A percentile compares a stretch with the other conserved stretches of the same genome.
phyloP scores from a whole-genome alignment of 2,329 filamentous ascomycete genomes.

The Phaeosphaeria sp. region DNA sequence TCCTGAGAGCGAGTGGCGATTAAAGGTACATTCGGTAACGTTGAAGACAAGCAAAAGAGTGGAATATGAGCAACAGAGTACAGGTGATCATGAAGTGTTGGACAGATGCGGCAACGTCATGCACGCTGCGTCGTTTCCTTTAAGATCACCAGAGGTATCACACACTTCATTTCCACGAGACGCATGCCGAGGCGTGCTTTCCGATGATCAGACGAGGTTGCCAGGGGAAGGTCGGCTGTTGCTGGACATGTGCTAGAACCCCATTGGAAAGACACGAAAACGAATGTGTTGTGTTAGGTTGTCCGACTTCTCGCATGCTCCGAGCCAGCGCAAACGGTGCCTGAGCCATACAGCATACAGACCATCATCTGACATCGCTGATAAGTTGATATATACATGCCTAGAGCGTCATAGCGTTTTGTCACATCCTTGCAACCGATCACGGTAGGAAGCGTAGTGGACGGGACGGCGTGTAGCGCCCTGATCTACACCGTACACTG shows the following conservation, averaged over 20 bases:
- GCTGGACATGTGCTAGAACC: background rate
- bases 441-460: background rate
- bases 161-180: background rate
- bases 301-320: constrained; percentile 1
- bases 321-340: background rate
- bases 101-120: background rate
- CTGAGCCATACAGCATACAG: background rate
- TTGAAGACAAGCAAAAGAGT: background rate
- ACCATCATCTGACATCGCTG: background rate
- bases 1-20: background rate
- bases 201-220: background rate
- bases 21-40: background rate
- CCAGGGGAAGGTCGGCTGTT: background rate
- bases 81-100: background rate
- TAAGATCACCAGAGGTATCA: background rate
- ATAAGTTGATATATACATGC: background rate
- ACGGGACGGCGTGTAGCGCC: background rate
- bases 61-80: background rate
- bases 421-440: background rate
- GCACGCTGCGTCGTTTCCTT: background rate
- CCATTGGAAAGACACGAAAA: constrained; percentile 3
- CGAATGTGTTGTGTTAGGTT: background rate
- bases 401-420: background rate
- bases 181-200: constrained; percentile 2
- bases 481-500: background rate